Percentiles rank a stretch among this genome's conserved stretches.
These are phyloP conservation scores for Botrytis fabae DNA, from an alignment of 2,329 filamentous ascomycete species.

Conservation along the genomic window DNA sequence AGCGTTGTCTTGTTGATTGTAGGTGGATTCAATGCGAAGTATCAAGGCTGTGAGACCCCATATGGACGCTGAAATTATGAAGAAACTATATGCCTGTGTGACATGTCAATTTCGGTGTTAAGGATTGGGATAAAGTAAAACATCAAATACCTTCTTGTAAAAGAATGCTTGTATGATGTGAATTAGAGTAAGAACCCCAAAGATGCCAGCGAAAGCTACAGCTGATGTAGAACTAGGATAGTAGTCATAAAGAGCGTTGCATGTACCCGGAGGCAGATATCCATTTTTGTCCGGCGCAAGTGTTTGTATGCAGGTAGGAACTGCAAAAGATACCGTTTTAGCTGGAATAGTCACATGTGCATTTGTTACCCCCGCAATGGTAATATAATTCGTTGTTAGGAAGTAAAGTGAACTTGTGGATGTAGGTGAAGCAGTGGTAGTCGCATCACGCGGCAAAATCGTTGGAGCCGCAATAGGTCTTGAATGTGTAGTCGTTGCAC, in stretches of 20 bases:
- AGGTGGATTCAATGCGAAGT: conserved; percentile 45
- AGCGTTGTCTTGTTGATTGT: conserved; percentile 39
- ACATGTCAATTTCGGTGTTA: background rate
- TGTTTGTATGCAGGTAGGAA: conserved; percentile 23
- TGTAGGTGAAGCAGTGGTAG: background rate
- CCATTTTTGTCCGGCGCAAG: conserved; percentile 20
- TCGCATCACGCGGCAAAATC: background rate
- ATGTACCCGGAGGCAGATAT: conserved; percentile 41
- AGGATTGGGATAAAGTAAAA: background rate
- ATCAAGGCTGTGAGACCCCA: conserved; percentile 47
- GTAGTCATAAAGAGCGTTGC: conserved; percentile 43
- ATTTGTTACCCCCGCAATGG: conserved; percentile 23
- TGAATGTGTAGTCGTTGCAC: background rate
- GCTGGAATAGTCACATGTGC: conserved; percentile 22
- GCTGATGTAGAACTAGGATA: conserved; percentile 44
- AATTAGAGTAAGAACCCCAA: conserved; percentile 39
- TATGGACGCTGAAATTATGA: conserved; percentile 43
- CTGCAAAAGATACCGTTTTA: conserved; percentile 22
- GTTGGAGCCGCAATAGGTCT: background rate
- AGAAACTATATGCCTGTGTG: background rate
- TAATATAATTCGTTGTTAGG: conserved; percentile 23
- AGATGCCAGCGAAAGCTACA: conserved; percentile 42
- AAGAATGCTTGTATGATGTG: conserved; percentile 43
- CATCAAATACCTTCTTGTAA: conserved; percentile 40
- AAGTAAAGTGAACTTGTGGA: conserved; percentile 17